These are phyloP conservation scores for Podaxis rugospora DNA, from an alignment of 768 basidiomycete species.

Conservation along the genomic window DNA sequence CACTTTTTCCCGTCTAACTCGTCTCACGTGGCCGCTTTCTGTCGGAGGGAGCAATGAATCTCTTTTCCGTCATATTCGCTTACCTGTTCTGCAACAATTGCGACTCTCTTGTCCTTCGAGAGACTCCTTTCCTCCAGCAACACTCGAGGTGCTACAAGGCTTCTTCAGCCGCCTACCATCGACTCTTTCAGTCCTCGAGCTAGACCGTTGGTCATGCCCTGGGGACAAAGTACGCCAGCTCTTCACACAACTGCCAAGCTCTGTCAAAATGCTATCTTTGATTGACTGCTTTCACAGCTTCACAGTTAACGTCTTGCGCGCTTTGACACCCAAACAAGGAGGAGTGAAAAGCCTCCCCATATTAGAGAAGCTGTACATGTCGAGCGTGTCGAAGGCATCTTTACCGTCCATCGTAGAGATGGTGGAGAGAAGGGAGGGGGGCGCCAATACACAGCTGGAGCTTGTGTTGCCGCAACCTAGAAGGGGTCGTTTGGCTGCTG, in stretches of 20 bases:
- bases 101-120: not conserved
- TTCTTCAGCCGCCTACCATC: not conserved
- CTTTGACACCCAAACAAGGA: not conserved
- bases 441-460: not conserved
- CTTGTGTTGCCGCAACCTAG: not conserved
- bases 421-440: not conserved
- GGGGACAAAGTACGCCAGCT: not conserved
- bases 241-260: not conserved
- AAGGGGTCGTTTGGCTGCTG: not conserved
- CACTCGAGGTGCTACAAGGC: not conserved
- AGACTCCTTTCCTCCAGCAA: not conserved
- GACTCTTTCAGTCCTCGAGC: not conserved
- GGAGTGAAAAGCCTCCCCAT: not conserved
- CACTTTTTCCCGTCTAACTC: not conserved
- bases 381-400: not conserved
- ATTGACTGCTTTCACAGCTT: not conserved
- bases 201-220: not conserved
- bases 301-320: not conserved
- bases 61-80: not conserved
- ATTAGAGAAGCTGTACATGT: not conserved
- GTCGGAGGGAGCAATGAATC: not conserved
- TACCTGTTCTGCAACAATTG: not conserved
- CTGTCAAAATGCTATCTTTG: not conserved
- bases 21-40: not conserved
- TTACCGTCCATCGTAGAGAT: not conserved